Evolutionary conservation across 768 basidiomycete species (phyloP), one percentile per base, ranked within the genome.

Genomic region (Mycena latifolia): DNA sequence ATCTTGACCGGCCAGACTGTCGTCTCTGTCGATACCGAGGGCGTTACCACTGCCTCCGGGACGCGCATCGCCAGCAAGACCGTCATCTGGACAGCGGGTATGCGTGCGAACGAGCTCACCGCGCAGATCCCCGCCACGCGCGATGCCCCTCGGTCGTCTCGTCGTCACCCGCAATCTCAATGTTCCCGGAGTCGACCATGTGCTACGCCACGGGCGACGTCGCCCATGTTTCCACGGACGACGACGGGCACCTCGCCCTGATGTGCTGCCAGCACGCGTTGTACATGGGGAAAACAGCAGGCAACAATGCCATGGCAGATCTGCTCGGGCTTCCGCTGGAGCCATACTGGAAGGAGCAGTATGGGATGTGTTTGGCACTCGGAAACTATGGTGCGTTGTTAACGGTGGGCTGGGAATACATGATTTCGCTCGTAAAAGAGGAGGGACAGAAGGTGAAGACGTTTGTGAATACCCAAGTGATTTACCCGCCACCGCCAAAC

Each of bases 141-240:
- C 8, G 37, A 39, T 14, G 17, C 14, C n/a, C 37, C 37, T 39
- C 37, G 37, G 37, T 14, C 37, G 37, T 39, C 37, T 39, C 37
- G 37, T 39, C 28, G 69, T 72, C 25, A 61, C 39, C 41, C 63
- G 45, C 0, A 43, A 55, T 28, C 67, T 71, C 54, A 51, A 68
- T 35, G 55, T 71, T 11, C 20, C 56, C 31, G 70, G 70, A 20
- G 29, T 67, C 25, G 27, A 58, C 15, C 56, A 53, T 12, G 45
- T 71, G n/a, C 17, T 71, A 62, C 51, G 69, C 69, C 12, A 62
- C 69, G 12, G 71, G 69, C 2, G 71, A 72, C 24, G 60, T 57
- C 18, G 66, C 58, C 6, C 54, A 55, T 35, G 58, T 67, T 27
- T 63, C 63, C 33, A 51, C 57, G 22, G 69, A 69, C 63, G 71